Conservation (phyloP, 176 grass and related monocot species). For the Coix lacrymajobi region DNA sequence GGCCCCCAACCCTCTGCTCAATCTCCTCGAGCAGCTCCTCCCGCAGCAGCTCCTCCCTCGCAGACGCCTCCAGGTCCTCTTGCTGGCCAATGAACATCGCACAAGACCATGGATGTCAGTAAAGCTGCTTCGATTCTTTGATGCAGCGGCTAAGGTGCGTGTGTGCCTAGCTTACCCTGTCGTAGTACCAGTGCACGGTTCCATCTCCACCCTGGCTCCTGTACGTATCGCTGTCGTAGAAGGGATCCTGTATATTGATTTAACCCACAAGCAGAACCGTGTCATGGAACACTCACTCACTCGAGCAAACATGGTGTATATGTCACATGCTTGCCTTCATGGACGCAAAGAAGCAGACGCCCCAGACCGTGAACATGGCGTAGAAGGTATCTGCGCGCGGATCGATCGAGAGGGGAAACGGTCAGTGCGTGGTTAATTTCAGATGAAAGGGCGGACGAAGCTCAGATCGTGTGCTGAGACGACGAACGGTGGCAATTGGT, state of each 20-base stretch:
- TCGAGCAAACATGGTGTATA: background rate
- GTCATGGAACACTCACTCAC: background rate
- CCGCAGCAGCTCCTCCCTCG: conserved; percentile 73
- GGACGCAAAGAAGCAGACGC: conserved; percentile 80
- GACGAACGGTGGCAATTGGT: background rate
- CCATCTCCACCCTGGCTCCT: conserved; percentile 69
- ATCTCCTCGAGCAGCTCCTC: conserved; percentile 97
- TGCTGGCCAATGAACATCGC: conserved; percentile 38
- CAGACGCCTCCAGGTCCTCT: conserved; percentile 75
- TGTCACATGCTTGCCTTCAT: conserved; percentile 48
- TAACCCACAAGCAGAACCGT: background rate
- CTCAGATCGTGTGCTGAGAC: background rate
- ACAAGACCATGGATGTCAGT: background rate
- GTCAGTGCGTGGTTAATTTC: background rate
- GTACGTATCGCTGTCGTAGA: conserved; percentile 82
- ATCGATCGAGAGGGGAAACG: background rate
- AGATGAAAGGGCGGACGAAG: background rate
- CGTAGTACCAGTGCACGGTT: conserved; percentile 88
- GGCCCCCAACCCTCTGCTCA: conserved; percentile 80
- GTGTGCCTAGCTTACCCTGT: conserved; percentile 36
- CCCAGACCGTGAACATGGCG: conserved; percentile 90
- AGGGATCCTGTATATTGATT: conserved; percentile 53
- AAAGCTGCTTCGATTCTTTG: background rate
- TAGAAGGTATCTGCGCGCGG: conserved; percentile 62
- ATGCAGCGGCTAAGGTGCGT: too few relatives aligned